Conservation (phyloP, 495 filamentous ascomycete species). For the Penicillium crystallinum region DNA sequence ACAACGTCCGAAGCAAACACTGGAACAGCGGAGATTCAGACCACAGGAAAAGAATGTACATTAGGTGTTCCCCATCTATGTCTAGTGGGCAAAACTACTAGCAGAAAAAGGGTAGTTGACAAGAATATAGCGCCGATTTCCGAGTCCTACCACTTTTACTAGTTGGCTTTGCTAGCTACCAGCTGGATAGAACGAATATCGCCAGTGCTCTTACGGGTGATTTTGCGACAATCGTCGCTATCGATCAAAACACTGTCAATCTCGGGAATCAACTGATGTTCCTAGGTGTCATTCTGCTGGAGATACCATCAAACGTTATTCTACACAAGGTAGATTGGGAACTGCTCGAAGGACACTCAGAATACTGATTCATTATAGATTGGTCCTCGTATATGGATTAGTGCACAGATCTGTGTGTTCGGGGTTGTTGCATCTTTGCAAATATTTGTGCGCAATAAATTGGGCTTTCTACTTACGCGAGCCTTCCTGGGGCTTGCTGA, state of each 20-base stretch:
- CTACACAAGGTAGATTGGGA: constrained; percentile 16
- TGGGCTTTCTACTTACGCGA: constrained; percentile 40
- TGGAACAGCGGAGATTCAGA: too few species aligned
- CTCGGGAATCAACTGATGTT: constrained; percentile 50
- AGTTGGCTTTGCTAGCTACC: too few species aligned
- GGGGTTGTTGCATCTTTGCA: constrained; percentile 49
- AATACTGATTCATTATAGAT: too few species aligned
- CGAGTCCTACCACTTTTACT: too few species aligned
- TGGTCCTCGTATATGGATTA: constrained; percentile 48
- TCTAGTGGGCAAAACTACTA: too few species aligned
- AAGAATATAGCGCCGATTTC: too few species aligned
- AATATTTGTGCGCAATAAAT: constrained; percentile 43
- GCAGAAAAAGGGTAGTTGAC: too few species aligned
- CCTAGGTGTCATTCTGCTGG: constrained; percentile 47
- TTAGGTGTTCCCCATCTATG: too few species aligned
- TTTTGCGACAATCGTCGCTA: constrained; percentile 39
- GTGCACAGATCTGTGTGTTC: constrained; percentile 47
- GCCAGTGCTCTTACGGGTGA: constrained; percentile 41
- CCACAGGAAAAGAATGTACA: too few species aligned
- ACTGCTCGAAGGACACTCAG: too few species aligned
- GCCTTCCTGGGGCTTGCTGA: constrained; percentile 48
- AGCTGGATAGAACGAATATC: constrained; percentile 46
- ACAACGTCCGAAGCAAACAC: too few species aligned
- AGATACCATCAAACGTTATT: constrained; percentile 50
- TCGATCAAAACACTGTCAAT: constrained; percentile 50